These are phyloP conservation scores for Suillus variegatus DNA, from an alignment of 768 basidiomycete genomes.

Conservation along the genomic window DNA sequence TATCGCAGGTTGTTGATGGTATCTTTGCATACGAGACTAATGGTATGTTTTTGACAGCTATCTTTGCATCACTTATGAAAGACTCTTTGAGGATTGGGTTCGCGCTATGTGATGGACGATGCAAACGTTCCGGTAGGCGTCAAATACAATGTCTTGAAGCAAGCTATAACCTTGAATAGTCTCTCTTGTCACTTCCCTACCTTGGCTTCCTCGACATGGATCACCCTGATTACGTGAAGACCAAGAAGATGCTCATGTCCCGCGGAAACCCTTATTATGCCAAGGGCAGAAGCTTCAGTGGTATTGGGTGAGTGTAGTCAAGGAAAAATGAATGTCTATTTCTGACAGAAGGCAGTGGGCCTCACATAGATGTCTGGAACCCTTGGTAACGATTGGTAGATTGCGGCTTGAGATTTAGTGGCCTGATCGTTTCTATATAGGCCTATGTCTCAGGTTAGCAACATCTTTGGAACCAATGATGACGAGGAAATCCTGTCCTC, in stretches of 20 bases:
- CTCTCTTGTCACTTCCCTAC: constrained; percentile 77
- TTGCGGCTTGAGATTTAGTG: background rate
- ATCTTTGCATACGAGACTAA: constrained; percentile 81
- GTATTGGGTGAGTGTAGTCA: constrained; percentile 57
- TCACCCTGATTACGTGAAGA: constrained; percentile 62
- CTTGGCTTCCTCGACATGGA: constrained; percentile 70
- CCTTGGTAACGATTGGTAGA: constrained; percentile 50
- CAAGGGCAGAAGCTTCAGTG: constrained; percentile 62
- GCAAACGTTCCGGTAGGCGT: constrained; percentile 76
- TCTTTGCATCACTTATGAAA: background rate
- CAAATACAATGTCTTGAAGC: background rate
- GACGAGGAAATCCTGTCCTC: constrained; percentile 65
- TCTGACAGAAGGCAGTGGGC: constrained; percentile 50
- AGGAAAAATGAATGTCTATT: background rate
- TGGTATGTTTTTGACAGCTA: constrained; percentile 37
- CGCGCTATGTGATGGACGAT: constrained; percentile 81
- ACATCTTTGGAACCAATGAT: constrained; percentile 73
- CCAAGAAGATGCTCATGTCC: constrained; percentile 62
- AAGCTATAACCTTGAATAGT: constrained; percentile 39
- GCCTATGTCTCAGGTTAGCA: constrained; percentile 82
- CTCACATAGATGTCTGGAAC: constrained; percentile 71
- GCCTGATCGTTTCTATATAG: constrained; percentile 27
- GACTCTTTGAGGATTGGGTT: constrained; percentile 53
- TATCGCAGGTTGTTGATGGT: constrained; percentile 54
- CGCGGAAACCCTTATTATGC: constrained; percentile 70